Evolutionary conservation across 208 protist species (phyloP), one percentile per base, ranked within the genome.

Genomic region (Crithidia sp.): DNA sequence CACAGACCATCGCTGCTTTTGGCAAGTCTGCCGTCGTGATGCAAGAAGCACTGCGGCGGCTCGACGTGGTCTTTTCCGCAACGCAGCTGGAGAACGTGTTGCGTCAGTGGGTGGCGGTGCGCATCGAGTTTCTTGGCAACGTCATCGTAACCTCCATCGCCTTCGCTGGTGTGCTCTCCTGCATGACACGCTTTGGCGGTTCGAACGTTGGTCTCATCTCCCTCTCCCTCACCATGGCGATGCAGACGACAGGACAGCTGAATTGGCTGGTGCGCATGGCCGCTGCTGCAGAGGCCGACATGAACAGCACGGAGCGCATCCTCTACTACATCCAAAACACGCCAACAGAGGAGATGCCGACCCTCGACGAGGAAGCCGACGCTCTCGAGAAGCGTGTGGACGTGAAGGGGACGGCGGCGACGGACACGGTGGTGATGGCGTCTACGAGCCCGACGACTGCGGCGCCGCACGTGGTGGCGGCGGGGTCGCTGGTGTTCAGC

Each of bases 81-180:
- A 74, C 67, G 6, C 79, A 74, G 10, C 55, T 80, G 37, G 76
- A 91, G 54, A 85, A 81, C 50, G 47, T 54, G 14, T 55, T 68
- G 39, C 86, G 96, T 45, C 70, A 92, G 16, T 98, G 96, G 96
- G 65, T 98, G 6, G 85, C 70, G 9, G 66, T 98, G 0, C 77
- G 96, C 28, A 60, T 98, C 0, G 95, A 98, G 67, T 77, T 94
- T n/a, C 54, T 98, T 39, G 95, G 91, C 62, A 91, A 81, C 67
- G n/a, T 87, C 49, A 60, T 88, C 14, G 76, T 89, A 50, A 86
- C 67, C 59, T 78, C 54, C 71, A 83, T 72, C 83, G 57, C 19
- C 71, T 47, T 87, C 66, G 49, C 40, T 80, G 74, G 80, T 52
- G 74, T 73, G 79, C 66, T 93, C 10, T 85, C 85, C 66, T 67